phyloP scores from a whole-genome alignment of 257 asterid species.

The Petunia axillaris region DNA sequence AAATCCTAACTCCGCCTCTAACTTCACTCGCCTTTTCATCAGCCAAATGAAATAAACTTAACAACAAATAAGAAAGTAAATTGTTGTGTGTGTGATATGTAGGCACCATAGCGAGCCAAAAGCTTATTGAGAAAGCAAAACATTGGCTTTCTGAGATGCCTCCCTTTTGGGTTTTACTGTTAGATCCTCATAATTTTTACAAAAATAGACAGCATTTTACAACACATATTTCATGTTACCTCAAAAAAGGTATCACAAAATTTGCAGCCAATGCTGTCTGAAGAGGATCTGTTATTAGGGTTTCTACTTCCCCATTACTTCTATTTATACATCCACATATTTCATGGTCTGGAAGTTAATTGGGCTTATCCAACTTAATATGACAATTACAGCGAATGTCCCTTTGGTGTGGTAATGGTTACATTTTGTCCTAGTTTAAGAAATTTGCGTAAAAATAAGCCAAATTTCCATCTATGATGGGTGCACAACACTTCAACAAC shows the following conservation, averaged over 20 bases:
- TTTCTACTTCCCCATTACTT: background rate
- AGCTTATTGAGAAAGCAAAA: background rate
- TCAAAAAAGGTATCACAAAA: background rate
- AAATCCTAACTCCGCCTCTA: no score
- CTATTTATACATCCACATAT: background rate
- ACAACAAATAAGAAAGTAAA: background rate
- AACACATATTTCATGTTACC: background rate
- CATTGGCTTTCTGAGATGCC: slow-evolving; percentile 28
- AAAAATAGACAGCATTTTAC: background rate
- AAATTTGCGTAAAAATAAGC: no score
- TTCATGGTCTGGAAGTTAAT: background rate
- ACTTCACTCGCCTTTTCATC: background rate
- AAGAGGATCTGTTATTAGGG: background rate
- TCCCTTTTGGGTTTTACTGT: background rate
- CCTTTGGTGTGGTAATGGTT: no score
- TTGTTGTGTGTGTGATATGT: background rate
- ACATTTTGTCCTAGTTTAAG: no score
- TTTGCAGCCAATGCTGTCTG: background rate
- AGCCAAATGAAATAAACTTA: background rate
- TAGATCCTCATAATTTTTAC: background rate
- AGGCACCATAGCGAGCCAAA: slow-evolving; percentile 28
- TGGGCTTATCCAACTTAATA: background rate
- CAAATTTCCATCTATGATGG: no score
- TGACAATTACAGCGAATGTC: background rate
- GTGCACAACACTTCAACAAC: no score